Percentiles rank a stretch among this genome's conserved stretches.
Conservation (phyloP, 148 eudicot species). For the Fagopyrum tataricum region DNA sequence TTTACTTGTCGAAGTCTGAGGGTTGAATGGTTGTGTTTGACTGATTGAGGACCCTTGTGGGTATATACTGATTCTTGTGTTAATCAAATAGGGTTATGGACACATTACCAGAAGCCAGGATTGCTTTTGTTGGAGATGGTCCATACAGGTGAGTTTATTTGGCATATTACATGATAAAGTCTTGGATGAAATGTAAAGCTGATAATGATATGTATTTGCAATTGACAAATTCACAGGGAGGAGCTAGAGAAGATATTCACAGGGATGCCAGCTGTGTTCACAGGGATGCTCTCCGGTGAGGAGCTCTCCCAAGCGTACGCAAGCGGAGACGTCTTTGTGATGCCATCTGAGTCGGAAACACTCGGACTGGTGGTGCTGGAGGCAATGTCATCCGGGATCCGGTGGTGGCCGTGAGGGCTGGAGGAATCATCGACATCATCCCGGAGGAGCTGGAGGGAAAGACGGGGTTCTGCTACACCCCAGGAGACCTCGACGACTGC, state of each 20-base stretch:
- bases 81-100: constrained; percentile 73
- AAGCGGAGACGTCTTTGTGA: constrained; percentile 80
- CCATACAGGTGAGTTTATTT: constrained; percentile 58
- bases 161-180: background rate
- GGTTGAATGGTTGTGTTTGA: background rate
- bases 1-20: background rate
- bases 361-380: constrained; percentile 84
- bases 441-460: constrained; percentile 69
- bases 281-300: constrained; percentile 78
- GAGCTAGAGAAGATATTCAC: constrained; percentile 62
- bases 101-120: constrained; percentile 72
- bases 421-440: constrained; percentile 83
- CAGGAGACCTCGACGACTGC: constrained; percentile 78
- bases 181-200: background rate
- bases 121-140: constrained; percentile 91
- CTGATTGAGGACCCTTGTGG: background rate
- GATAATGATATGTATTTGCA: background rate
- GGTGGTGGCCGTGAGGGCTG: constrained; percentile 87
- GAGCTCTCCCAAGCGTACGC: constrained; percentile 96
- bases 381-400: constrained; percentile 93
- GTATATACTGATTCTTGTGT: background rate
- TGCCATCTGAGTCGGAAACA: constrained; percentile 96
- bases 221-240: constrained; percentile 24
- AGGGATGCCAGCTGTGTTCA: constrained; percentile 89
- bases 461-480: constrained; percentile 59